phyloP scores from a whole-genome alignment of 768 basidiomycete species.

The Dictyophora rubrovolvata region DNA sequence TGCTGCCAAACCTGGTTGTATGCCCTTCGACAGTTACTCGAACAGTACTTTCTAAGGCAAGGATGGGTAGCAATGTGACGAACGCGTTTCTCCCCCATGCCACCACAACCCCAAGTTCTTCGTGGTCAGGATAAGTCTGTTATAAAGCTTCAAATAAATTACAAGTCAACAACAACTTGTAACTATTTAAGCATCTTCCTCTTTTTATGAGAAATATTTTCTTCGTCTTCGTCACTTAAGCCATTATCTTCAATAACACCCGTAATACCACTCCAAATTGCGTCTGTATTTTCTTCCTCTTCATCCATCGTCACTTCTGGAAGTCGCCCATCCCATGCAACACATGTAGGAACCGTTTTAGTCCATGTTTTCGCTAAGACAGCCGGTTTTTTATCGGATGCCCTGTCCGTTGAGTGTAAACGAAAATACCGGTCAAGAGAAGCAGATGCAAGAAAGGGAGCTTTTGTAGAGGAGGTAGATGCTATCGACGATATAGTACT shows the following conservation, averaged over 20 bases:
- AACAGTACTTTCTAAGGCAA: too few species aligned
- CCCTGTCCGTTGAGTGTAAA: slow-evolving; percentile 48
- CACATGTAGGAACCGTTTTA: slow-evolving; percentile 49
- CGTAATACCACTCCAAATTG: neutral
- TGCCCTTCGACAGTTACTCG: too few species aligned
- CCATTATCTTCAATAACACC: neutral
- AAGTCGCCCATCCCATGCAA: slow-evolving; percentile 45
- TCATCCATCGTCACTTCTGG: neutral
- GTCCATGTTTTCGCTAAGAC: slow-evolving; percentile 56
- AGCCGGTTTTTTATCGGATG: slow-evolving; percentile 43
- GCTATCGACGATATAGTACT: slow-evolving; percentile 62
- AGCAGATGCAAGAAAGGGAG: slow-evolving; percentile 43
- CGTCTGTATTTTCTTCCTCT: neutral
- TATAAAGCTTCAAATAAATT: neutral
- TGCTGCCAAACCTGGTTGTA: too few species aligned
- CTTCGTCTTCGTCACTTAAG: neutral
- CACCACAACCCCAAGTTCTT: too few species aligned
- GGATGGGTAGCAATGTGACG: too few species aligned
- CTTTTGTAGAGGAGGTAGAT: slow-evolving; percentile 27
- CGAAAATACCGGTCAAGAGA: slow-evolving; percentile 63
- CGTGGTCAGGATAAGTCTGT: slow-evolving; percentile 4
- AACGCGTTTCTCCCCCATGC: too few species aligned
- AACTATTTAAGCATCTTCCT: neutral
- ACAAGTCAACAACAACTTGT: neutral
- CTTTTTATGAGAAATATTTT: neutral